phyloP scores from a whole-genome alignment of 805 yeast species.

The Teunomyces cretensis region DNA sequence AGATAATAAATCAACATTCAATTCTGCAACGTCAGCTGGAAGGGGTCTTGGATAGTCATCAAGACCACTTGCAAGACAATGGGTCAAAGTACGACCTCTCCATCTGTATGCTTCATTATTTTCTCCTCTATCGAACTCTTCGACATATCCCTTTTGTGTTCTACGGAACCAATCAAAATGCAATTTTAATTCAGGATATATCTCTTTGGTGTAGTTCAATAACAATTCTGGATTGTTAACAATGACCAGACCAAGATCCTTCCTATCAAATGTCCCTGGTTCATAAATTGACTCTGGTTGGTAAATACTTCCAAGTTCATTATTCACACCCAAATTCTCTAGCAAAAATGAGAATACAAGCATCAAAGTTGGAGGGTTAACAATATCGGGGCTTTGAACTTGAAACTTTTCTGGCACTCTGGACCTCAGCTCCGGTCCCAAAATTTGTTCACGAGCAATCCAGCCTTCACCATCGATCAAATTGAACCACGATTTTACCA shows the following conservation, averaged over 20 bases:
- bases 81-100: conserved; percentile 86
- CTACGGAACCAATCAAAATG: conserved; percentile 85
- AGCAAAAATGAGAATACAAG: conserved; percentile 62
- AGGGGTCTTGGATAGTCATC: conserved; percentile 92
- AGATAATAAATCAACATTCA: conserved; percentile 83
- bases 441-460: conserved; percentile 93
- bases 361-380: conserved; percentile 94
- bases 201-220: conserved; percentile 52
- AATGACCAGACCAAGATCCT: conserved; percentile 50
- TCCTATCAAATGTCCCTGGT: conserved; percentile 16
- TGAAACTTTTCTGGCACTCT: conserved; percentile 83
- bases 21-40: conserved; percentile 81
- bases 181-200: conserved; percentile 72
- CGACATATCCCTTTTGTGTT: conserved; percentile 74
- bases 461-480: conserved; percentile 89
- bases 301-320: conserved; percentile 23
- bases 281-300: conserved; percentile 22
- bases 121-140: conserved; percentile 62
- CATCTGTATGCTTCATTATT: conserved; percentile 76
- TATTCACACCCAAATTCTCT: conserved; percentile 21
- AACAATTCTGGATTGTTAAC: conserved; percentile 59
- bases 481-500: conserved; percentile 83
- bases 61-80: conserved; percentile 87
- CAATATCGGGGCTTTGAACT: conserved; percentile 84
- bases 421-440: conserved; percentile 87